Conservation (phyloP, 78 protist species). For the Chrysochromulina tobinii region DNA sequence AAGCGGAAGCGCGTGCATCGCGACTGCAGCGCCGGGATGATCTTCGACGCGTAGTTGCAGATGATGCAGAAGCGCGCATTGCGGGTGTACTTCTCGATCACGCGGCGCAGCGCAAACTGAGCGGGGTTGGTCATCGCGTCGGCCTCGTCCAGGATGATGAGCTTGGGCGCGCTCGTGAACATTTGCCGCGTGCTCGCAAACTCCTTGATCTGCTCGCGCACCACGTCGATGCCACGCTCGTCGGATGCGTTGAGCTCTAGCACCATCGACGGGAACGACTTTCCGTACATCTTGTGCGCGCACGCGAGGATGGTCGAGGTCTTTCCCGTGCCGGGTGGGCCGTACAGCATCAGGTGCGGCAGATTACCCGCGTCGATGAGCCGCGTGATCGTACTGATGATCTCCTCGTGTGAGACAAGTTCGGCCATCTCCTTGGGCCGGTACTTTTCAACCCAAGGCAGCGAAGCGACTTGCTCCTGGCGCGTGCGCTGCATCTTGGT, state of each 20-base stretch:
- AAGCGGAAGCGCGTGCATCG: slow-evolving; percentile 96
- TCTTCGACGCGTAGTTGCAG: slow-evolving; percentile 93
- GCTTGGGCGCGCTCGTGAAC: slow-evolving; percentile 60
- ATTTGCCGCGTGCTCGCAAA: slow-evolving; percentile 65
- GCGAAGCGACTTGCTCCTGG: neutral
- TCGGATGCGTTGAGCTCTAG: slow-evolving; percentile 97
- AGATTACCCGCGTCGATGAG: slow-evolving; percentile 63
- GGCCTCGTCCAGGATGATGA: slow-evolving; percentile 93
- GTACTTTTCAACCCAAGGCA: slow-evolving; percentile 89
- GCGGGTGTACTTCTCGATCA: slow-evolving; percentile 88
- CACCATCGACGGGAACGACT: slow-evolving; percentile 35
- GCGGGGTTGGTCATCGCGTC: slow-evolving; percentile 92
- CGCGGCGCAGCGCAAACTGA: slow-evolving; percentile 91
- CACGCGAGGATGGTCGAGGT: slow-evolving; percentile 96
- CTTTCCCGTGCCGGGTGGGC: slow-evolving; percentile 99
- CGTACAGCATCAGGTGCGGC: slow-evolving; percentile 95
- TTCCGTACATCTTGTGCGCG: slow-evolving; percentile 88
- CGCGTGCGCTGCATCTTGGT: neutral
- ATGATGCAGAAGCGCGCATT: slow-evolving; percentile 95
- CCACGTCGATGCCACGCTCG: slow-evolving; percentile 94
- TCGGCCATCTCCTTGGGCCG: slow-evolving; percentile 74
- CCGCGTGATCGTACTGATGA: slow-evolving; percentile 61
- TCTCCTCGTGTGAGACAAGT: slow-evolving; percentile 77
- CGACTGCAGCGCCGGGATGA: slow-evolving; percentile 95
- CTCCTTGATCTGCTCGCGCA: slow-evolving; percentile 83